A percentile compares a stretch with the other conserved stretches of the same genome.
phyloP scores from a whole-genome alignment of 192 early-diverging fungal genomes.

The Backusella circina region DNA sequence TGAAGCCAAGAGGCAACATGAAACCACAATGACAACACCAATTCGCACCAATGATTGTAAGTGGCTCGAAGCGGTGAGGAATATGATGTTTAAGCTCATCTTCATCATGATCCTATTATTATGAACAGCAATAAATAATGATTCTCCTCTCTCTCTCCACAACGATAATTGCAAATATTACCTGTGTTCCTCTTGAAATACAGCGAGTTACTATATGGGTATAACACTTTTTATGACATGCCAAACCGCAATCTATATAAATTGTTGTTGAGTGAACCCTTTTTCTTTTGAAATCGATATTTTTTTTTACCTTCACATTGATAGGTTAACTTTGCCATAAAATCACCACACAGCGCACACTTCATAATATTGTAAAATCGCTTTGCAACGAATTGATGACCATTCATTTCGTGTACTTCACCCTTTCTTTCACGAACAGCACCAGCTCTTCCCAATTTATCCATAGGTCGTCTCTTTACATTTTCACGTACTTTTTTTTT shows the following conservation, averaged over 20 bases:
- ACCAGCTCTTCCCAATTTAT: constrained; percentile 64
- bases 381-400: constrained; percentile 88
- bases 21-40: constrained; percentile 99
- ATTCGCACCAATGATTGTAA: constrained; percentile 78
- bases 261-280: background rate
- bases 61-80: constrained; percentile 90
- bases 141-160: background rate
- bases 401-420: constrained; percentile 80
- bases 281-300: background rate
- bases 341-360: constrained; percentile 92
- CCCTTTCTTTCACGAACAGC: constrained; percentile 79
- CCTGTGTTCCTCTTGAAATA: constrained; percentile 44
- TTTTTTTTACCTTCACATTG: constrained; percentile 78
- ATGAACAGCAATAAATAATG: background rate
- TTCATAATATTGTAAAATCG: constrained; percentile 97
- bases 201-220: constrained; percentile 83
- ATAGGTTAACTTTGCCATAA: constrained; percentile 82
- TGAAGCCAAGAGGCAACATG: constrained; percentile 85
- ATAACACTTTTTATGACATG: constrained; percentile 92
- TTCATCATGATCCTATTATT: constrained; percentile 50
- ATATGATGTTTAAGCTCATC: constrained; percentile 86
- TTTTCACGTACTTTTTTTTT: constrained; percentile 27
- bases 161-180: background rate
- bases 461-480: constrained; percentile 43
- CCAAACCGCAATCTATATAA: constrained; percentile 80